A percentile compares a stretch with the other conserved stretches of the same genome.
Evolutionary conservation across 805 yeast genomes (phyloP).

Genomic region (Monosporozyma solicola): DNA sequence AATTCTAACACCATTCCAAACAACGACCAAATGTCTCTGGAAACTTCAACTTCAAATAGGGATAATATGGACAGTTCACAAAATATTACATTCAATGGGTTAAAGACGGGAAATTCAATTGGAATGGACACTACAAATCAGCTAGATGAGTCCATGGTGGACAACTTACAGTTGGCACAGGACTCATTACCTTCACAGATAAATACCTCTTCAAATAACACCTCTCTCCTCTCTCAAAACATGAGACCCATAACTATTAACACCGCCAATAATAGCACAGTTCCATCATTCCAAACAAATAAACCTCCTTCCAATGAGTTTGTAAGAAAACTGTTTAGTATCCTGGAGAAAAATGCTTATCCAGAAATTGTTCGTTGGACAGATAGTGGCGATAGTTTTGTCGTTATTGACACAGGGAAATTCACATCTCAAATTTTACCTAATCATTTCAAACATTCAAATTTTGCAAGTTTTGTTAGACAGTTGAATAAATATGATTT

Average conservation of each 20-base stretch:
- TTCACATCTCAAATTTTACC: conserved; percentile 86
- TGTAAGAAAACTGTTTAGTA: conserved; percentile 68
- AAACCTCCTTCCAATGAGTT: conserved; percentile 54
- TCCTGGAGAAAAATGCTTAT: conserved; percentile 78
- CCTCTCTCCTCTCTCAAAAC: background rate
- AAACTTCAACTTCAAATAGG: background rate
- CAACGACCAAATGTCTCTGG: background rate
- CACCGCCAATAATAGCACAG: background rate
- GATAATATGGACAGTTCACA: conserved; percentile 2
- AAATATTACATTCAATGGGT: background rate
- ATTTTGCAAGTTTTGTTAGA: conserved; percentile 90
- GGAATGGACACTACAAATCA: background rate
- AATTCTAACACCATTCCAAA: background rate
- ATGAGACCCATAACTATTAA: background rate
- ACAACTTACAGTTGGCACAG: background rate
- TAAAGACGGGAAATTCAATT: background rate
- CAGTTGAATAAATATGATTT: conserved; percentile 95
- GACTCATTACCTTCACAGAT: background rate
- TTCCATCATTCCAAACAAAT: background rate
- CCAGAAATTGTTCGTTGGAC: conserved; percentile 80
- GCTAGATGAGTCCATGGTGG: background rate
- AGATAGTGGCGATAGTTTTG: conserved; percentile 72
- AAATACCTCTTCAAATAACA: background rate
- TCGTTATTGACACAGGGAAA: conserved; percentile 81
- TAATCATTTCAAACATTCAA: conserved; percentile 86